Conservation (phyloP, 2,329 filamentous ascomycete species). For the Fusarium devonianum region DNA sequence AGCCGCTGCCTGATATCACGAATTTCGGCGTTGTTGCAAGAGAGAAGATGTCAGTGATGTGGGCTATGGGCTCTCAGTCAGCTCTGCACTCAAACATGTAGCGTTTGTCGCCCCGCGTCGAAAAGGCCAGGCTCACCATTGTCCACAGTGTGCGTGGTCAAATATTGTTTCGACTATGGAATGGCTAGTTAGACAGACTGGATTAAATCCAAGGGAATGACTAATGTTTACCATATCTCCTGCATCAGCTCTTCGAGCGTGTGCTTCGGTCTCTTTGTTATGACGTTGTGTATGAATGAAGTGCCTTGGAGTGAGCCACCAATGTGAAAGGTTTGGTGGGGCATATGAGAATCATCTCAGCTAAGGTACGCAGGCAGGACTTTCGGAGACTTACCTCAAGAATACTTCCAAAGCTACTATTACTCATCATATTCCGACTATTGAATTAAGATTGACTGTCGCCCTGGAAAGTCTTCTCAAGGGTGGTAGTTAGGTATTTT, state of each 20-base stretch:
- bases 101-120: constrained; percentile 32
- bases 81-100: constrained; percentile 14
- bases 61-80: constrained; percentile 61
- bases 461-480: too few relatives aligned
- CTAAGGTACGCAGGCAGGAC: too few relatives aligned
- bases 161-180: constrained; percentile 92
- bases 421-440: too few relatives aligned
- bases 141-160: constrained; percentile 90
- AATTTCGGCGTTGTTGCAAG: constrained; percentile 76
- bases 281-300: constrained; percentile 41
- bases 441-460: not conserved
- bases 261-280: constrained; percentile 18
- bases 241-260: constrained; percentile 3
- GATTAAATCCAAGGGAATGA: not conserved
- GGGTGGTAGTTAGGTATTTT: too few relatives aligned
- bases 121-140: constrained; percentile 67
- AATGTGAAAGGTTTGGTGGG: constrained; percentile 28
- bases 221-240: constrained; percentile 40
- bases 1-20: constrained; percentile 84
- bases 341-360: constrained; percentile 26
- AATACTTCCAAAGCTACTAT: too few relatives aligned
- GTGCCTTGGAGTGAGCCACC: constrained; percentile 22
- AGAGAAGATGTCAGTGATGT: constrained; percentile 84
- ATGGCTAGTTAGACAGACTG: constrained; percentile 4
- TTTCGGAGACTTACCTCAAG: too few relatives aligned